Conservation (phyloP, 2,329 filamentous ascomycete genomes). For the Hypomyces rosellus region DNA sequence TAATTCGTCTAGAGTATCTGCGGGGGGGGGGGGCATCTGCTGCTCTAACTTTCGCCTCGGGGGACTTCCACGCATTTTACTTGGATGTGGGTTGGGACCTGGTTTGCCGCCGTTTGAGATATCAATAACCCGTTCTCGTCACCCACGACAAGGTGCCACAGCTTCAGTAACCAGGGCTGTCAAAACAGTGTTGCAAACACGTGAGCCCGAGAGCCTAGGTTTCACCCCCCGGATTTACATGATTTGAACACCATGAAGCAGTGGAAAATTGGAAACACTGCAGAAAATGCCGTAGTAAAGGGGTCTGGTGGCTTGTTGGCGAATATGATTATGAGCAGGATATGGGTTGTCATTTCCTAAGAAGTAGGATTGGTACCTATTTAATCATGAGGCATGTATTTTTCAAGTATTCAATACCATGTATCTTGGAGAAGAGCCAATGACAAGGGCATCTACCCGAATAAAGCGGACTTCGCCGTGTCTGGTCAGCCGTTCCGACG, state of each 20-base stretch:
- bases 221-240: conserved; percentile 3
- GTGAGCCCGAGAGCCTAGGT: neutral
- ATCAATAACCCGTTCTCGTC: conserved; percentile 1
- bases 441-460: conserved; percentile 24
- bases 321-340: neutral
- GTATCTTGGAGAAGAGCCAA: conserved; percentile 19
- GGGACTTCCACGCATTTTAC: too few relatives aligned
- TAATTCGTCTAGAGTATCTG: too few relatives aligned
- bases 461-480: conserved; percentile 15
- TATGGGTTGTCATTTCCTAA: neutral
- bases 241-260: neutral
- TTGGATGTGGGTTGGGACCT: too few relatives aligned
- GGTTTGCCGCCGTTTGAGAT: neutral
- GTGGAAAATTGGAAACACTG: neutral
- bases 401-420: conserved; percentile 1
- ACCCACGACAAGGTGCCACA: conserved; percentile 5
- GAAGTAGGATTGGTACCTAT: neutral
- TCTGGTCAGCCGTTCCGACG: conserved; percentile 11
- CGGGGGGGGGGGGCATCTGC: too few relatives aligned
- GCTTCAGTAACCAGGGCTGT: conserved; percentile 6
- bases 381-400: neutral
- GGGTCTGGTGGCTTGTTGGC: neutral
- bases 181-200: conserved; percentile 7
- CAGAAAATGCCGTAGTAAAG: neutral
- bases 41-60: too few relatives aligned